These are phyloP conservation scores for Kwoniella dendrophila DNA, from an alignment of 768 basidiomycete species.

Conservation along the genomic window DNA sequence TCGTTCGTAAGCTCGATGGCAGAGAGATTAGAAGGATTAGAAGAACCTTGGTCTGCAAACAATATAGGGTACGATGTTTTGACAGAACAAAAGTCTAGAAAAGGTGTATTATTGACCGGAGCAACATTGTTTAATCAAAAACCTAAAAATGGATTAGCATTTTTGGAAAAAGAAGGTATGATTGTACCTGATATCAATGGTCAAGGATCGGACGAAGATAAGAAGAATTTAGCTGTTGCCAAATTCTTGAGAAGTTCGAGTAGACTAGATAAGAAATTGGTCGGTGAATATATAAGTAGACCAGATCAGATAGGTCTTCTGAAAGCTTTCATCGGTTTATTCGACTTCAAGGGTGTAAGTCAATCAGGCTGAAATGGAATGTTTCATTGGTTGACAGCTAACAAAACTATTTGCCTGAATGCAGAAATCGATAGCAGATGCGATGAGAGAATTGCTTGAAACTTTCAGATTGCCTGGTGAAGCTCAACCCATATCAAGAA, in stretches of 20 bases:
- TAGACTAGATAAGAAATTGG: constrained; percentile 83
- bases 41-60: constrained; percentile 65
- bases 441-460: constrained; percentile 91
- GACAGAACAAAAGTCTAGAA: constrained; percentile 73
- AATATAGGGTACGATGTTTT: constrained; percentile 65
- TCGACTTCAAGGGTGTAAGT: constrained; percentile 84
- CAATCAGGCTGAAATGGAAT: neutral
- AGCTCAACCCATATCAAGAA: constrained; percentile 86
- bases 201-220: constrained; percentile 39
- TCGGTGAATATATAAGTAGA: constrained; percentile 90
- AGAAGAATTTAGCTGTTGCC: constrained; percentile 62
- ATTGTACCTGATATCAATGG: constrained; percentile 58
- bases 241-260: constrained; percentile 80
- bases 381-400: neutral
- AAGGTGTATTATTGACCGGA: constrained; percentile 80
- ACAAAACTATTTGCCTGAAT: neutral
- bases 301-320: constrained; percentile 83
- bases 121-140: constrained; percentile 87
- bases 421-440: constrained; percentile 96
- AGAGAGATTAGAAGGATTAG: constrained; percentile 62
- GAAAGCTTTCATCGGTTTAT: constrained; percentile 81
- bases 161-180: constrained; percentile 88
- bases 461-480: constrained; percentile 94
- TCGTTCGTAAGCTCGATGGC: constrained; percentile 88
- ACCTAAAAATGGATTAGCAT: constrained; percentile 85